These are phyloP conservation scores for Rhizopogon vesiculosus DNA, from an alignment of 768 basidiomycete genomes.

Conservation along the genomic window DNA sequence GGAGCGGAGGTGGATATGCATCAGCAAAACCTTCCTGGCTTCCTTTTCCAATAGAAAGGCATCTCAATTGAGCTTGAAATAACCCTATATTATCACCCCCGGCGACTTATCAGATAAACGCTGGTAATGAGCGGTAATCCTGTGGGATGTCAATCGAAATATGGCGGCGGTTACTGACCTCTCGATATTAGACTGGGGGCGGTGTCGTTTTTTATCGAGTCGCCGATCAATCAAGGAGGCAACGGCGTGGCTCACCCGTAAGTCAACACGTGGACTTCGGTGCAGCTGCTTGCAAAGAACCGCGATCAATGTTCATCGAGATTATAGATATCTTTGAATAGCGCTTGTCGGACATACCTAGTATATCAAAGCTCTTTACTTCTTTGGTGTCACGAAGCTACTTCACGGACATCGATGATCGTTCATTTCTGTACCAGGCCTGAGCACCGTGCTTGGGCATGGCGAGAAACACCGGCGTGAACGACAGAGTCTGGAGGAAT, in stretches of 20 bases:
- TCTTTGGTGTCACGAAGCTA: neutral
- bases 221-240: too few species aligned
- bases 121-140: neutral
- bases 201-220: too few species aligned
- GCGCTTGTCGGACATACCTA: too few species aligned
- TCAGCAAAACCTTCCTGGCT: neutral
- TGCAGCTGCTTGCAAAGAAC: too few species aligned
- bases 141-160: neutral
- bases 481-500: neutral
- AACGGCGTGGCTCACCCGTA: too few species aligned
- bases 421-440: neutral
- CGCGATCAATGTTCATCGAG: too few species aligned
- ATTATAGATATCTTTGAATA: neutral
- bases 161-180: neutral
- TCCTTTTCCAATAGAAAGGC: too few species aligned
- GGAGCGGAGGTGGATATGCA: neutral
- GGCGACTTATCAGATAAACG: neutral
- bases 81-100: too few species aligned
- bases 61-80: too few species aligned
- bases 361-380: neutral
- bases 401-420: neutral
- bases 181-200: too few species aligned
- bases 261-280: too few species aligned
- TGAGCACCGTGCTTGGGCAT: too few species aligned
- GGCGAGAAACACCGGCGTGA: neutral